Evolutionary conservation across 768 basidiomycete species (phyloP).

Genomic region (Neoboletus brunneissimus): DNA sequence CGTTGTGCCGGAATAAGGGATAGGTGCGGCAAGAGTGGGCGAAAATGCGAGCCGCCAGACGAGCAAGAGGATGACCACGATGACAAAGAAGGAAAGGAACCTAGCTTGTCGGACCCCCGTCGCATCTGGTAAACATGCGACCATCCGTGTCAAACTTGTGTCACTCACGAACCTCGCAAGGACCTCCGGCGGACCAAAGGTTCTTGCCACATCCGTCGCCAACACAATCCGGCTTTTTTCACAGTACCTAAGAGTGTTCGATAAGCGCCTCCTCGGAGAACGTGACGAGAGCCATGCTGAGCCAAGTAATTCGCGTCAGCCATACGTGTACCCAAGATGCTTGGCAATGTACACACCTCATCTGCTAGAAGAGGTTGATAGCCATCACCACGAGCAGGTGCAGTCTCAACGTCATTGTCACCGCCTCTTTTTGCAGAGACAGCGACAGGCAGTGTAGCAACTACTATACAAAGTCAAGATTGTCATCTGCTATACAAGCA

Average conservation of each 20-base stretch:
- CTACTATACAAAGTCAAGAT: constrained; percentile 15
- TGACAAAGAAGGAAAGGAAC: constrained; percentile 72
- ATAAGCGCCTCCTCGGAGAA: constrained; percentile 45
- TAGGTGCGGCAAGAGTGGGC: constrained; percentile 26
- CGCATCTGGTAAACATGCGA: too few species aligned
- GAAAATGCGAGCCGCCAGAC: constrained; percentile 58
- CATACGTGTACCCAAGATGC: neutral
- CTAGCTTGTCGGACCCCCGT: too few species aligned
- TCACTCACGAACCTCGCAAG: too few species aligned
- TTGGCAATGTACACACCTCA: constrained; percentile 35
- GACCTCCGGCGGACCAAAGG: too few species aligned
- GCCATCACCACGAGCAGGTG: constrained; percentile 50
- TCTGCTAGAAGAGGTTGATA: constrained; percentile 55
- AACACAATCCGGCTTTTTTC: too few species aligned
- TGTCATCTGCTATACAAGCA: neutral
- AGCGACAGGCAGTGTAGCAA: constrained; percentile 30
- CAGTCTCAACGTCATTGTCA: constrained; percentile 52
- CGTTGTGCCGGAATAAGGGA: constrained; percentile 36
- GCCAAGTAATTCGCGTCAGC: constrained; percentile 23
- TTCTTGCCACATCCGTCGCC: too few species aligned
- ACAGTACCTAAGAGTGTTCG: constrained; percentile 60
- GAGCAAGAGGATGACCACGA: constrained; percentile 59
- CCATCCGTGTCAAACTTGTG: too few species aligned
- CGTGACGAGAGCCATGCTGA: constrained; percentile 31
- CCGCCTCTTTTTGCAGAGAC: constrained; percentile 27